Percentiles rank a stretch among this genome's conserved stretches.
Conservation (phyloP, 768 basidiomycete genomes). For the Solioccasus polychromus region DNA sequence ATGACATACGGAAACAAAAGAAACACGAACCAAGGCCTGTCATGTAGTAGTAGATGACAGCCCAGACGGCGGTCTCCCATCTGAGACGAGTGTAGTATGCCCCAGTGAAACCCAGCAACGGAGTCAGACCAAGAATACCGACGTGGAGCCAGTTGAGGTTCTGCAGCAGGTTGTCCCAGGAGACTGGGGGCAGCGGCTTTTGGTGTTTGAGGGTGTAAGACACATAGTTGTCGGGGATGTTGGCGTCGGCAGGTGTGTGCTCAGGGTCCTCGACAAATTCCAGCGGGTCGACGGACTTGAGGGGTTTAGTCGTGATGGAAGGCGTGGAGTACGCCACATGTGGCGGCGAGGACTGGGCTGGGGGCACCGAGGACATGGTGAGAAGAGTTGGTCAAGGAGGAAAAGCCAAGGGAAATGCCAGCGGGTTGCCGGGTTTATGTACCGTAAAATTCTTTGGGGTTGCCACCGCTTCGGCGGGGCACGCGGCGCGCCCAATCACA, state of each 20-base stretch:
- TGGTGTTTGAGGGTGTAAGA: constrained; percentile 66
- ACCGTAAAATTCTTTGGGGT: constrained; percentile 35
- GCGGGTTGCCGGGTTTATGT: constrained; percentile 19
- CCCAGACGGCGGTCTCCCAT: constrained; percentile 72
- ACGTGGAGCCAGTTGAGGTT: constrained; percentile 81
- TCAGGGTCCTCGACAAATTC: constrained; percentile 28
- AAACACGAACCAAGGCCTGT: constrained; percentile 73
- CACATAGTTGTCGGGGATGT: constrained; percentile 83
- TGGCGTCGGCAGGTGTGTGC: constrained; percentile 44
- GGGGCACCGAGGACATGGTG: constrained; percentile 26
- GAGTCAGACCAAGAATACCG: constrained; percentile 68
- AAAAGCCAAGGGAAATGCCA: constrained; percentile 8
- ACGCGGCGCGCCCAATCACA: no score
- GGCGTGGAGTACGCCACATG: constrained; percentile 12
- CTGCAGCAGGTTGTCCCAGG: constrained; percentile 51
- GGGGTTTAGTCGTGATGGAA: constrained; percentile 6
- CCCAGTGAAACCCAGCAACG: constrained; percentile 72
- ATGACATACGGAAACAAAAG: constrained; percentile 35
- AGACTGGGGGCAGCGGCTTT: constrained; percentile 66
- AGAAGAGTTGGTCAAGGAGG: constrained; percentile 21
- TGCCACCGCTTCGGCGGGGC: constrained; percentile 22
- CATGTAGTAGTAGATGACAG: constrained; percentile 68
- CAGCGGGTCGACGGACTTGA: constrained; percentile 1
- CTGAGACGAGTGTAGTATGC: constrained; percentile 60
- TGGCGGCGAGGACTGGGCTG: constrained; percentile 15